Evolutionary conservation across 352 stramenopile species (phyloP), one percentile per base, ranked within the genome.

Genomic region (Phytophthora constricta): DNA sequence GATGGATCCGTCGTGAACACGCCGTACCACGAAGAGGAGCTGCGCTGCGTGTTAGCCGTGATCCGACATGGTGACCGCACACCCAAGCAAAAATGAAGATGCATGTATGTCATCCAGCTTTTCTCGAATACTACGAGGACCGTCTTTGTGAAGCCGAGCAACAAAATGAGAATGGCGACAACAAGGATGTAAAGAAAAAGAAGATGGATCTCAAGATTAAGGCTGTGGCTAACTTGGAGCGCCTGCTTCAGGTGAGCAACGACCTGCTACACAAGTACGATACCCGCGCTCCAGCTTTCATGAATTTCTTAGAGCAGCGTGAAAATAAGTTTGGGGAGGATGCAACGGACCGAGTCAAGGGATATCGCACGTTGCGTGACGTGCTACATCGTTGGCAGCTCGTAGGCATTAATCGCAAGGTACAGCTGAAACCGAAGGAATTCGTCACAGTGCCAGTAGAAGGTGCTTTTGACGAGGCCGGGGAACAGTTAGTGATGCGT

Each of bases 41-140:
- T 99, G 47, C 93, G 98, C 20, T 99, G 97, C 64, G 98, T 99
- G 46, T 94, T 99, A 52, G 97, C 97, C 4, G 94, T 99, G n/a
- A 97, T 99, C 46, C 90, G 98, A 46, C 98, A 99, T 63, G 98
- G 98, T 4, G 98, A 99, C 78, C 86, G 98, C 51, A 99, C 98
- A 9, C 98, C 98, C 4, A 99, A 99, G 85, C 98, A 99, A 77
- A 99, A 76, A 96, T 99, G 87, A 99, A 99, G 77, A 98, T 98
- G 86, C 87, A 95, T 46, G 87, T 98, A 27, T 93, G 84, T 50
- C 90, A 97, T 62, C 89, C 92, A 23, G 83, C 80, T n/a, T 97
- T 98, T 47, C 65, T 99, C 5, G 58, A 89, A 45, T 95, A 84
- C 58, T 96, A 96, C 61, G 76, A 91, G 57, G 73, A 84, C 13